Conservation (phyloP, 208 protist genomes). For the Trypanosoma brucei region DNA sequence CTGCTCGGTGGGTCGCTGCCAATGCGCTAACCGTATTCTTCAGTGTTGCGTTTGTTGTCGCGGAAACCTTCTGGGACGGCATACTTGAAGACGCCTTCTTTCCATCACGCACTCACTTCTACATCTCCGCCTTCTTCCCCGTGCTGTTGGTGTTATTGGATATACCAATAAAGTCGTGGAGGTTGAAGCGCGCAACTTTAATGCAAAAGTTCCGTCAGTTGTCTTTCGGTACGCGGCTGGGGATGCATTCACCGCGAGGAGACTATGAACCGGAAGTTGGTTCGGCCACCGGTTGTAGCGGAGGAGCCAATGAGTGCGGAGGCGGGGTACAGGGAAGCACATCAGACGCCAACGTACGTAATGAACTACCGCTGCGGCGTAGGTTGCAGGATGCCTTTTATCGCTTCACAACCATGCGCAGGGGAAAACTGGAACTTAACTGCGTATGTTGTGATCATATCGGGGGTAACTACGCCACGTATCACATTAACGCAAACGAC, state of each 20-base stretch:
- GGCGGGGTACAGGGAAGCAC: slow-evolving; percentile 1
- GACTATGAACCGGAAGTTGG: slow-evolving; percentile 85
- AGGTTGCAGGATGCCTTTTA: slow-evolving; percentile 67
- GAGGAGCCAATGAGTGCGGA: slow-evolving; percentile 1
- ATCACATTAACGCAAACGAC: slow-evolving; percentile 44
- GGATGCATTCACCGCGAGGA: slow-evolving; percentile 89
- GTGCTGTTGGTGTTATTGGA: slow-evolving; percentile 65
- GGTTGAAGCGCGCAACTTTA: slow-evolving; percentile 61
- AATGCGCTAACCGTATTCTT: slow-evolving; percentile 48
- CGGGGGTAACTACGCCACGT: slow-evolving; percentile 83
- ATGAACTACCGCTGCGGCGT: slow-evolving; percentile 27
- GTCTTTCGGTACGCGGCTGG: slow-evolving; percentile 84
- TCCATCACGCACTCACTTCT: slow-evolving; percentile 60
- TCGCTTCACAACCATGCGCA: slow-evolving; percentile 67
- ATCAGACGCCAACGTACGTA: slow-evolving; percentile 3
- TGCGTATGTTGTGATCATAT: slow-evolving; percentile 90
- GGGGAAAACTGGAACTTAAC: slow-evolving; percentile 79
- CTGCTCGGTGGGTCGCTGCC: slow-evolving; percentile 59
- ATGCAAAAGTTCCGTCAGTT: slow-evolving; percentile 89
- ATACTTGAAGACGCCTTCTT: slow-evolving; percentile 41
- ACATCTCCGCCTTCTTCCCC: slow-evolving; percentile 59
- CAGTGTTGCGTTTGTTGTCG: slow-evolving; percentile 51
- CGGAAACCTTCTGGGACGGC: slow-evolving; percentile 26
- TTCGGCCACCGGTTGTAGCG: slow-evolving; percentile 25
- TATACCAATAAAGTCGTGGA: slow-evolving; percentile 81